Conservation (phyloP, 129 eudicot species). For the Artemisia annua region DNA sequence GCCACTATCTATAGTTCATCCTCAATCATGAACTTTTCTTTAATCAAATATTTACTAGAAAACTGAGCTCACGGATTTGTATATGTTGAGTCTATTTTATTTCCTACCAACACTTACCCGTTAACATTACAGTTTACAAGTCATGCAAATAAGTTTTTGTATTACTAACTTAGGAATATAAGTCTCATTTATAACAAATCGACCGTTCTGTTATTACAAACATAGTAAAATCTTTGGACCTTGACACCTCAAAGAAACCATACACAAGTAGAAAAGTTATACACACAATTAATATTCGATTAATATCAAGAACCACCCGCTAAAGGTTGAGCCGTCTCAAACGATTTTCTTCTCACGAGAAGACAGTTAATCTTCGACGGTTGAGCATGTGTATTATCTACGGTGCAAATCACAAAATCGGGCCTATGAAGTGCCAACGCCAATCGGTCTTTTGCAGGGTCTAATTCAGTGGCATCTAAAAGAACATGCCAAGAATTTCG, state of each 20-base stretch:
- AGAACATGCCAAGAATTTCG: constrained; percentile 84
- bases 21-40: too few species aligned
- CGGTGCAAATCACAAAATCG: constrained; percentile 68
- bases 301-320: constrained; percentile 23
- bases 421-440: constrained; percentile 71
- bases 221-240: not conserved
- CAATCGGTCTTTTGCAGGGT: constrained; percentile 48
- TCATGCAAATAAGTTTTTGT: not conserved
- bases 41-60: too few species aligned
- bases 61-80: too few species aligned
- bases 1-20: too few species aligned
- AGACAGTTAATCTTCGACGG: constrained; percentile 68
- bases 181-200: constrained; percentile 18
- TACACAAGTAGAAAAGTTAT: constrained; percentile 15
- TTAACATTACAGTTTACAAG: too few species aligned
- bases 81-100: too few species aligned
- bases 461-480: constrained; percentile 62
- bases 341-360: constrained; percentile 70
- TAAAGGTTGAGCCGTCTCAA: constrained; percentile 49
- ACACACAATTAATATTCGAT: constrained; percentile 16
- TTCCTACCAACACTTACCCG: too few species aligned
- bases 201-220: constrained; percentile 19
- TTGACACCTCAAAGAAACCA: constrained; percentile 12
- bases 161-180: not conserved
- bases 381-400: constrained; percentile 60